Percentiles rank a stretch among this genome's conserved stretches.
phyloP scores from a whole-genome alignment of 805 yeast genomes.

The Wickerhamomyces xylosicus region DNA sequence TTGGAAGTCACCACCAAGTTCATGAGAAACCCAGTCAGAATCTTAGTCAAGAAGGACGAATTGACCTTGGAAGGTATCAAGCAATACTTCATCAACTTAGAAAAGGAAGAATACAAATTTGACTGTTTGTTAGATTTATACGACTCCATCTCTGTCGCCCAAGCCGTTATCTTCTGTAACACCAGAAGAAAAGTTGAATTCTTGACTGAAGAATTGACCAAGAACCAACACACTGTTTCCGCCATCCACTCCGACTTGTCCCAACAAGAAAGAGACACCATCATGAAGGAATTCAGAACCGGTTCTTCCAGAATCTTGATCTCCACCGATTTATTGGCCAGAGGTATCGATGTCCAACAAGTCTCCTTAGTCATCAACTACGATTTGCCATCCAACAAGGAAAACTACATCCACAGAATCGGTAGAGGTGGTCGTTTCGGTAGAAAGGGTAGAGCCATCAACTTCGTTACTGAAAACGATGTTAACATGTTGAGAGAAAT shows the following conservation, averaged over 20 bases:
- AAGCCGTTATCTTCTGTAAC: constrained; percentile 96
- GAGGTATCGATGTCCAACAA: constrained; percentile 98
- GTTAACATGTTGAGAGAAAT: constrained; percentile 68
- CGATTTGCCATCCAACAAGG: constrained; percentile 83
- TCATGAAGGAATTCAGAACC: constrained; percentile 92
- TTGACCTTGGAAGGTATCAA: constrained; percentile 91
- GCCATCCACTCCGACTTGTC: constrained; percentile 96
- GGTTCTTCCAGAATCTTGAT: constrained; percentile 91
- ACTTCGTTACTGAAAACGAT: constrained; percentile 81
- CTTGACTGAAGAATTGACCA: constrained; percentile 65
- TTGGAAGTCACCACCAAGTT: constrained; percentile 85
- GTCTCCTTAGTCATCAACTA: constrained; percentile 91
- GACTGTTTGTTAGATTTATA: constrained; percentile 91
- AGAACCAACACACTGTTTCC: constrained; percentile 80
- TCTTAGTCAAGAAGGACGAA: constrained; percentile 92
- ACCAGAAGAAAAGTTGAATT: constrained; percentile 90
- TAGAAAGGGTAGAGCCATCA: constrained; percentile 95
- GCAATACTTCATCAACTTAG: constrained; percentile 86
- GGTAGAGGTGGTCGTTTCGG: constrained; percentile 99
- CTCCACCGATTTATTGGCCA: constrained; percentile 91
- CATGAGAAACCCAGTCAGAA: constrained; percentile 91
- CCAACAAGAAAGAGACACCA: constrained; percentile 86
- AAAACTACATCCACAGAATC: constrained; percentile 93
- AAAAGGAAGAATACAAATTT: constrained; percentile 88
- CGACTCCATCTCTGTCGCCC: constrained; percentile 92